Evolutionary conservation across 495 filamentous ascomycete genomes (phyloP), one percentile per base, ranked within the genome.

Genomic region (Eremomyces bilateralis): DNA sequence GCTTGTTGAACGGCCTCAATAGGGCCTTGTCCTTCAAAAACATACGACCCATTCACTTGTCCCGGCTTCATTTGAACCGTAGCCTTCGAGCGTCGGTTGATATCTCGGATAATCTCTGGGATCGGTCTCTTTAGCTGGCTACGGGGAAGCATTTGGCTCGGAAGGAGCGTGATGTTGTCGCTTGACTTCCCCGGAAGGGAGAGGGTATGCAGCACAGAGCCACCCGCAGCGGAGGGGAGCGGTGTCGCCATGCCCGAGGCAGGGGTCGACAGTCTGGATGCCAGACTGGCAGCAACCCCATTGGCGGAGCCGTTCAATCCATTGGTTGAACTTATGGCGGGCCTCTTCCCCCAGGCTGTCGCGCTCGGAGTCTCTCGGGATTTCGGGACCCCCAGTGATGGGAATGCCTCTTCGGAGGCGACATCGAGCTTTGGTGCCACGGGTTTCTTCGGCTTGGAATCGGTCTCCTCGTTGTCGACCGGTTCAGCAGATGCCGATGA

Each of bases 41-140:
- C 69, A 34, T 81, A 57, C 17, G 63, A 61, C 4, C 74, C 77
- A 39, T 65, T 66, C 22, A 69, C 61, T n/a, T 65, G 64, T 27
- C 69, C 48, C 25, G 41, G 57, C 34, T 65, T 69, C 61, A 81
- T 70, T 39, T 78, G 73, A 35, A 97, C 67, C 39, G 69, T 79
- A 29, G 81, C 81, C 49, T 80, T 77, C n/a, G 79, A 84, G 41
- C 72, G 70, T 47, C 73, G 74, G 48, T 84, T 91, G 51, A 94
- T 76, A 41, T 91, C 80, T 44, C 77, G 73, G 37, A 93, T 50
- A 29, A 88, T 73, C 37, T 94, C 85, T 8, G 64, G 56, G 2
- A 91, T 55, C 15, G 80, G 76, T 37, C 79, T 74, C 65, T 80
- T 91, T 49, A 91, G 54, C 43, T 91, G 71, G 31, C 64, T 64